phyloP scores from a whole-genome alignment of 2,329 filamentous ascomycete genomes.

The Thermomyces lanuginosus region DNA sequence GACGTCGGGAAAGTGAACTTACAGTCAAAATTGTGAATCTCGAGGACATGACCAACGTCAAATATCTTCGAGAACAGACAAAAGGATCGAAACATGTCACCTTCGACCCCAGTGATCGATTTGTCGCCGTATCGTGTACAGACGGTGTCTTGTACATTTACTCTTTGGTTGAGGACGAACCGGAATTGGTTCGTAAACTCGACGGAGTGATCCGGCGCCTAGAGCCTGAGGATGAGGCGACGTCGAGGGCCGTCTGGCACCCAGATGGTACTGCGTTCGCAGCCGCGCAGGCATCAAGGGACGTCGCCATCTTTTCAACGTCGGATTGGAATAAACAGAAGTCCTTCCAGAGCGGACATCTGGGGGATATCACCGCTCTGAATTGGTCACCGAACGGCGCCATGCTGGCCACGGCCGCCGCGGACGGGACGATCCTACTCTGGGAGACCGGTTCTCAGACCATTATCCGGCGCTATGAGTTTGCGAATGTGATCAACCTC shows the following conservation, averaged over 20 bases:
- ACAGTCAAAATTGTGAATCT: slow-evolving; percentile 79
- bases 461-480: slow-evolving; percentile 60
- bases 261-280: slow-evolving; percentile 88
- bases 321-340: slow-evolving; percentile 80
- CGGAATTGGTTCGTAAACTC: slow-evolving; percentile 65
- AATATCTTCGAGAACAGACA: slow-evolving; percentile 65
- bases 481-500: slow-evolving; percentile 69
- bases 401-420: slow-evolving; percentile 51
- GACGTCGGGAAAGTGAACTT: slow-evolving; percentile 54
- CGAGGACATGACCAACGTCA: slow-evolving; percentile 57
- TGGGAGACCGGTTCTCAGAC: slow-evolving; percentile 87
- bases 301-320: slow-evolving; percentile 75
- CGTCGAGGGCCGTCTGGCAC: slow-evolving; percentile 69
- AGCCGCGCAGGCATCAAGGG: slow-evolving; percentile 61
- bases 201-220: slow-evolving; percentile 69
- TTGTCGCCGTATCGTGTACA: slow-evolving; percentile 65
- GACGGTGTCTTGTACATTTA: slow-evolving; percentile 88
- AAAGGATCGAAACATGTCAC: slow-evolving; percentile 83
- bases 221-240: slow-evolving; percentile 61
- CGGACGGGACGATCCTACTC: slow-evolving; percentile 37
- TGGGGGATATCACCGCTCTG: slow-evolving; percentile 67
- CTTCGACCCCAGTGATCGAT: slow-evolving; percentile 65
- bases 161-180: slow-evolving; percentile 59
- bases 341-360: slow-evolving; percentile 61
- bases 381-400: slow-evolving; percentile 93